Evolutionary conservation across 768 basidiomycete genomes (phyloP), one percentile per base, ranked within the genome.

Genomic region (Tricholoma furcatifolium): DNA sequence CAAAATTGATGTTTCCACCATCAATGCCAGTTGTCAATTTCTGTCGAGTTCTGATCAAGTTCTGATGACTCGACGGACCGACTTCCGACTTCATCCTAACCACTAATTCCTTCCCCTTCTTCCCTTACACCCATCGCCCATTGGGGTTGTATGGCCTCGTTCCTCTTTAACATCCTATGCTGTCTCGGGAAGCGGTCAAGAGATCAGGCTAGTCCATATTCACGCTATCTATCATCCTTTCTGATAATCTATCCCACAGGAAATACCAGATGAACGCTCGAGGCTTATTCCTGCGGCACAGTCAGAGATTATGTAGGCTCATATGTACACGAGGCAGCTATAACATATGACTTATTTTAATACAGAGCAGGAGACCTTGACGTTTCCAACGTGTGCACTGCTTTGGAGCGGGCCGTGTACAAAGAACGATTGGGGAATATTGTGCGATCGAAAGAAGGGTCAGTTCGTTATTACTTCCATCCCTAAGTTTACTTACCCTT

Each of bases 381-480:
- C 23, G 50, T 41, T 10, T 31, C 36, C 14, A 40, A 35, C 42
- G 17, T 51, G 4, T 38, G 54, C 8, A 35, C 30, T 11, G 61
- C 63, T 10, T 55, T 76, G 24, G 77, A 83, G 67, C 75, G 78
- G 36, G 75, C 78, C 52, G 70, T 68, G 36, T 60, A 81, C 58
- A 79, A 78, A 61, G 79, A 80, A 34, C 67, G 80, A 20, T 66
- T 85, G 45, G 71, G 71, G 2, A 67, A 70, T 20, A 83, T 85
- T 43, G 81, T 85, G 24, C 79, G 79, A 12, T 67, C 79, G 1
- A 83, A 82, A 65, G 81, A 83, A 69, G 76, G 79, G 83, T 81
- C 43, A 57, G 78, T 3, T 43, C 24, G 14, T 10, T 7, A 24
- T 12, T 36, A 14, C 12, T 36, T 21, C 35, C 21, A 7, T 9